phyloP scores from a whole-genome alignment of 768 basidiomycete genomes.

The Infundibulicybe gibba region DNA sequence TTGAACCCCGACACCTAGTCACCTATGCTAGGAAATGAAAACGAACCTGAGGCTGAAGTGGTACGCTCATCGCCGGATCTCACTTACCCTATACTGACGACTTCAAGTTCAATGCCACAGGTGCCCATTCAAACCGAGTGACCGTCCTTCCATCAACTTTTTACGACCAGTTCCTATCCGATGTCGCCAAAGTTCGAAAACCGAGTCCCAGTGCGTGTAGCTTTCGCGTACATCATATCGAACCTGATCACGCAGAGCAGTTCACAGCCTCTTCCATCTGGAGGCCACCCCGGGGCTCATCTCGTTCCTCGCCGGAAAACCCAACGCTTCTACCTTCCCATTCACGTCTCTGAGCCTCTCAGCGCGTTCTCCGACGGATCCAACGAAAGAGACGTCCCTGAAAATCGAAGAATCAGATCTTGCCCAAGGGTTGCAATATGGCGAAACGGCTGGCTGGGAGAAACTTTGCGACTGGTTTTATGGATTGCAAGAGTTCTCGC shows the following conservation, averaged over 20 bases:
- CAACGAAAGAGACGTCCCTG: conserved; percentile 42
- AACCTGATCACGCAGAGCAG: conserved; percentile 24
- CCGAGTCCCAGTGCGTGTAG: conserved; percentile 43
- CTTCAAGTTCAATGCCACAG: too few relatives aligned
- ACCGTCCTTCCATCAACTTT: conserved; percentile 45
- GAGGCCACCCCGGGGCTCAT: conserved; percentile 78
- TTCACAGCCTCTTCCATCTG: conserved; percentile 69
- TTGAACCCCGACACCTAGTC: too few relatives aligned
- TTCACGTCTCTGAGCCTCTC: conserved; percentile 77
- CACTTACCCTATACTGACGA: too few relatives aligned
- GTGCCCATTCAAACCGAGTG: conserved; percentile 1
- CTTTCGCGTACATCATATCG: conserved; percentile 3
- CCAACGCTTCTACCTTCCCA: conserved; percentile 88
- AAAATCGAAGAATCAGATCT: conserved; percentile 59
- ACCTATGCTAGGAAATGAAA: too few relatives aligned
- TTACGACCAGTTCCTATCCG: conserved; percentile 61
- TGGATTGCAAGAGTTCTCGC: conserved; percentile 66
- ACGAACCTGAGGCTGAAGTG: too few relatives aligned
- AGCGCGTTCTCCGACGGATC: conserved; percentile 45
- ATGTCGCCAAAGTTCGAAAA: conserved; percentile 54
- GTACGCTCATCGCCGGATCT: too few relatives aligned
- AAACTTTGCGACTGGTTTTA: conserved; percentile 66
- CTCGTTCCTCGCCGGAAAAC: conserved; percentile 87
- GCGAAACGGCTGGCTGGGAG: conserved; percentile 65
- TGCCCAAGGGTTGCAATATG: conserved; percentile 70